These are phyloP conservation scores for Kalaharituber pfeilii DNA, from an alignment of 2,329 filamentous ascomycete genomes.

Conservation along the genomic window DNA sequence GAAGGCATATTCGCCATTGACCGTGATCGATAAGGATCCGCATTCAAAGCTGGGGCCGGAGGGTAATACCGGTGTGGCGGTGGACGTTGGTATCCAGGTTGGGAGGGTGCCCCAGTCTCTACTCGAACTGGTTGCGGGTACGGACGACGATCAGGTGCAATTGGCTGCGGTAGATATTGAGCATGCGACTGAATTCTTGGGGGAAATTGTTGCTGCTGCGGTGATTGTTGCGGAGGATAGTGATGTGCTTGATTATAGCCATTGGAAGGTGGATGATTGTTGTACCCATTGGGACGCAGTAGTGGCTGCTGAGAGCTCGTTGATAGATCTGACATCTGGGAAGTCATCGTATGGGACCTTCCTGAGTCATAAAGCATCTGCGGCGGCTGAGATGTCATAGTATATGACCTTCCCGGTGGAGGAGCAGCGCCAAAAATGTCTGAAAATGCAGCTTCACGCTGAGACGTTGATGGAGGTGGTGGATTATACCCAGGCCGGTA, in stretches of 20 bases:
- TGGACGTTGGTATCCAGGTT: conserved; percentile 33
- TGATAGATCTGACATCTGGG: conserved; percentile 20
- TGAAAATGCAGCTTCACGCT: conserved; percentile 87
- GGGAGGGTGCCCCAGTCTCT: conserved; percentile 28
- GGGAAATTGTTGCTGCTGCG: conserved; percentile 17
- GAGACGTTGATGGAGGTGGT: conserved; percentile 38
- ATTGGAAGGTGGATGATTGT: conserved; percentile 16
- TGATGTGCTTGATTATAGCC: conserved; percentile 28
- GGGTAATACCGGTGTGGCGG: conserved; percentile 44
- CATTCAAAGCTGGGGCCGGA: conserved; percentile 52
- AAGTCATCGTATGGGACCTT: conserved; percentile 64
- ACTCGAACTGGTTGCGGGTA: conserved; percentile 46
- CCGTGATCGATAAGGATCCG: conserved; percentile 77
- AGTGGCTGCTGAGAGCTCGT: background rate
- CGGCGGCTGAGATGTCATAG: conserved; percentile 67
- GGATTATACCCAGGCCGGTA: conserved; percentile 33
- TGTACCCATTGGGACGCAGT: background rate
- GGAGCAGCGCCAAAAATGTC: conserved; percentile 81
- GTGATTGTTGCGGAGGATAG: conserved; percentile 5
- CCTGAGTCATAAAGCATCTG: conserved; percentile 38
- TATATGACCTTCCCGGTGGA: conserved; percentile 74
- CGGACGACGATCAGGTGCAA: conserved; percentile 47
- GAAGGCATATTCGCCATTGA: conserved; percentile 46
- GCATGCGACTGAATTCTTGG: conserved; percentile 32
- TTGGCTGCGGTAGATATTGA: conserved; percentile 43